Base-by-base conservation (phyloP, 202 grass and related monocot species). In the Carex sylvatica region DNA sequence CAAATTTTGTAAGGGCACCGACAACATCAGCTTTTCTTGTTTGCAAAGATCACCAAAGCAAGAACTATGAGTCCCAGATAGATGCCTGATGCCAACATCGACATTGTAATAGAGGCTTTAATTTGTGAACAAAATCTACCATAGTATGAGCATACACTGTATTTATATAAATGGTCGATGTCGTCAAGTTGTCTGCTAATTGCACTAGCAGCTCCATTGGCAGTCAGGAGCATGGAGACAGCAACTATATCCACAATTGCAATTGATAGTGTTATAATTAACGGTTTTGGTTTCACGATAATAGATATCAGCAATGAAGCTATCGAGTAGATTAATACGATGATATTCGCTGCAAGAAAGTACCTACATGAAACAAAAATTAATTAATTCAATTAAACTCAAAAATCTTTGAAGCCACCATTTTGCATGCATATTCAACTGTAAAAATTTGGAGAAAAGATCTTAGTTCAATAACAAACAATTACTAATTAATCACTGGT, bases 341-440 rank as follows among this genome's bases (percentile, higher is more conserved):
- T 68, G 22, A 60, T 23, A 35, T 82, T 82, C 44, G 61, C 79
- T 28, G 79, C 79, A 30, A 82, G 30, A 35, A 82, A 82, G 61
- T 82, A 82, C 62, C 79, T 82, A 65, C 40, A 67, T 81, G 55
- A 81, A 66, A 67, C 60, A 64, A 42, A 64, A 64, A 11, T 8
- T 1, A 75, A 75, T 24, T 52, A 23, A 49, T 74, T 52, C 42
- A 26, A 14, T 23, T 74, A 9, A 66, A 35, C n/a, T 8, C 5
- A 66, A 33, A 33, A 18, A 66, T 35, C 26, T 35, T 33, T 66
- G 28, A 6, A 66, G 3, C 4, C 30, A 3, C 30, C 14, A 18
- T 66, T 35, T 66, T 66, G 64, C 5, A 33, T 16, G 64, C 5
- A 33, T 16, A 66, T 66, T 66, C 40, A 10, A 66, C 28, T 9